Conservation (phyloP, 805 yeast genomes). For the Yarrowia hollandica region DNA sequence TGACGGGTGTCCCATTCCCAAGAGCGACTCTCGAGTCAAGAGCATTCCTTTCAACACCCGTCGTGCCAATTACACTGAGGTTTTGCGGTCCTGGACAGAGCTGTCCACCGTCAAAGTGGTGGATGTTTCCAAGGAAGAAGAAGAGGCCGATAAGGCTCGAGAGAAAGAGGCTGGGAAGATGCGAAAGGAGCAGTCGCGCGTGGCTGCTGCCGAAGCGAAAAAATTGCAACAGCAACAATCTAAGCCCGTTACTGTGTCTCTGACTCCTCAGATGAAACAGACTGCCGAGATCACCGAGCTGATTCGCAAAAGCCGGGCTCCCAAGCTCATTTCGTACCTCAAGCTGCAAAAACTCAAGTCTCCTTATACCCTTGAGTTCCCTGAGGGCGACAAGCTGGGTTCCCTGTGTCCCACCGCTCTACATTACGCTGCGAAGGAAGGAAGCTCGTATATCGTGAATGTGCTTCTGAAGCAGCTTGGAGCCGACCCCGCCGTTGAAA, state of each 20-base stretch:
- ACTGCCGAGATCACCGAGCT: conserved; percentile 59
- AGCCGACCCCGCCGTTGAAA: conserved; percentile 65
- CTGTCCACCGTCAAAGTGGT: conserved; percentile 59
- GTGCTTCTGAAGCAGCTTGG: conserved; percentile 59
- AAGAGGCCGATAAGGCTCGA: conserved; percentile 27
- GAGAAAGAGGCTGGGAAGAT: conserved; percentile 36
- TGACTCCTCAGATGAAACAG: conserved; percentile 48
- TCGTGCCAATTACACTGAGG: conserved; percentile 78
- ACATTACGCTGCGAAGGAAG: conserved; percentile 73
- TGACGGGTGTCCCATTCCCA: conserved; percentile 53
- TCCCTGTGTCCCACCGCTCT: conserved; percentile 66
- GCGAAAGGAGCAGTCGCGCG: conserved; percentile 17
- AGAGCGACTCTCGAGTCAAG: conserved; percentile 62
- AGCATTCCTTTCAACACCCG: conserved; percentile 85
- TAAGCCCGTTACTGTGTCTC: conserved; percentile 28
- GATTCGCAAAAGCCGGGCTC: conserved; percentile 73
- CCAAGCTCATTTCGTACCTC: conserved; percentile 64
- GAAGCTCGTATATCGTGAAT: conserved; percentile 65
- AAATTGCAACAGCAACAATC: conserved; percentile 26
- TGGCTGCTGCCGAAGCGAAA: conserved; percentile 30
- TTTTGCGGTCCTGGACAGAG: conserved; percentile 81
- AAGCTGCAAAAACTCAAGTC: conserved; percentile 55
- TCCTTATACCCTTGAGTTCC: conserved; percentile 1
- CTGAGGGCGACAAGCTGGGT: not conserved
- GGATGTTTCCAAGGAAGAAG: conserved; percentile 54